phyloP scores from a whole-genome alignment of 305 asterid species.

The Plantago coronopus region DNA sequence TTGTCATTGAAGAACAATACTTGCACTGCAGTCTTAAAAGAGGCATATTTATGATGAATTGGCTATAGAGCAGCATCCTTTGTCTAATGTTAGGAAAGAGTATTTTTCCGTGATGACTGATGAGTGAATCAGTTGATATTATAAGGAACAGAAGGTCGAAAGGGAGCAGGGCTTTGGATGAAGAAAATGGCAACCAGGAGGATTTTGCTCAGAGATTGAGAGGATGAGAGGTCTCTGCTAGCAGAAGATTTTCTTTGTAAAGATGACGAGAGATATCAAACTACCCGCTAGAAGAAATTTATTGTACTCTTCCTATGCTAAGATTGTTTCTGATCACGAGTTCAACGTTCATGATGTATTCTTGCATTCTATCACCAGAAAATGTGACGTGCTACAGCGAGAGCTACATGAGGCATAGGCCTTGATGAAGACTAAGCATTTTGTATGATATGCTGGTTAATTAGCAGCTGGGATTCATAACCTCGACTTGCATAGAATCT shows the following conservation, averaged over 20 bases:
- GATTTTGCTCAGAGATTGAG: constrained; percentile 33
- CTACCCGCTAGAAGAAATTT: background rate
- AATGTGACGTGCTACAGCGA: too few relatives aligned
- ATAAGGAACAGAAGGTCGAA: constrained; percentile 42
- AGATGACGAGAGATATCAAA: background rate
- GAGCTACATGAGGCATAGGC: too few relatives aligned
- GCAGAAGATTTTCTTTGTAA: constrained; percentile 12
- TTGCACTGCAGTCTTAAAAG: constrained; percentile 74
- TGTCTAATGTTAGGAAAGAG: constrained; percentile 61
- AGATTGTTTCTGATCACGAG: too few relatives aligned
- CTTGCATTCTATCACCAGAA: too few relatives aligned
- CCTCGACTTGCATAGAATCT: too few relatives aligned
- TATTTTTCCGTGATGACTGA: constrained; percentile 51
- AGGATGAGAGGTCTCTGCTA: constrained; percentile 29
- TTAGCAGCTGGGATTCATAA: too few relatives aligned
- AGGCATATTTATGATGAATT: constrained; percentile 52
- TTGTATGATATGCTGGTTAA: too few relatives aligned
- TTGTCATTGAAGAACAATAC: constrained; percentile 68
- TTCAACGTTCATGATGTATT: too few relatives aligned
- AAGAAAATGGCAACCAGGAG: constrained; percentile 19
- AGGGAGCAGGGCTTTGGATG: constrained; percentile 23
- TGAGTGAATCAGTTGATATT: constrained; percentile 57
- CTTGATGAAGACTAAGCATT: too few relatives aligned
- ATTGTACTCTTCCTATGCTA: too few relatives aligned
- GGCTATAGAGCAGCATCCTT: constrained; percentile 61